A percentile compares a stretch with the other conserved stretches of the same genome.
Evolutionary conservation across 2,329 filamentous ascomycete genomes (phyloP).

Genomic region (Ophiostoma montium): DNA sequence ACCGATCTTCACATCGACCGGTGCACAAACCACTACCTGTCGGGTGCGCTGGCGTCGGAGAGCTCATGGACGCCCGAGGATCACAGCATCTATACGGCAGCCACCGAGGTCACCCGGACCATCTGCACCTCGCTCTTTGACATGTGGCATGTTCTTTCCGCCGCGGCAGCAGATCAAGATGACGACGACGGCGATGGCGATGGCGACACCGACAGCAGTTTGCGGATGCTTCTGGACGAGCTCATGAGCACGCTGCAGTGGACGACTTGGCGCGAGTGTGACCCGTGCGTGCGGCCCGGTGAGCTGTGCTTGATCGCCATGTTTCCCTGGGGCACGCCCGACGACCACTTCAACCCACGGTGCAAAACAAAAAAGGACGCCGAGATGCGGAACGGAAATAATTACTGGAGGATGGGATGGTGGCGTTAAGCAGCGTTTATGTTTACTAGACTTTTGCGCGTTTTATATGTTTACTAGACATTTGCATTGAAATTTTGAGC

Average conservation of each 20-base stretch:
- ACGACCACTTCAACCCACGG: constrained; percentile 14
- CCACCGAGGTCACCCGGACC: constrained; percentile 23
- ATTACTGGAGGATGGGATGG: neutral
- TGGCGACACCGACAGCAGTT: constrained; percentile 1
- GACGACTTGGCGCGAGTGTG: constrained; percentile 23
- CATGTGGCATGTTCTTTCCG: constrained; percentile 15
- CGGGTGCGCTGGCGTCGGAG: constrained; percentile 15
- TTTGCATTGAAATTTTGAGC: too few relatives aligned
- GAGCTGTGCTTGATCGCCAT: constrained; percentile 26
- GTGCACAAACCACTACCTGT: constrained; percentile 34
- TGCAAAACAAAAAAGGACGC: constrained; percentile 1
- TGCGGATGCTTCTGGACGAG: constrained; percentile 3
- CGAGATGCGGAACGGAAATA: neutral
- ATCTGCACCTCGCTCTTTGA: constrained; percentile 26
- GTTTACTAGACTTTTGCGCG: neutral
- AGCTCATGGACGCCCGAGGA: constrained; percentile 27
- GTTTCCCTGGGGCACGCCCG: constrained; percentile 23
- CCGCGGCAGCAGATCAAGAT: neutral
- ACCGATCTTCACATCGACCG: constrained; percentile 16
- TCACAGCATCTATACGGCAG: constrained; percentile 28
- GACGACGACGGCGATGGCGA: neutral
- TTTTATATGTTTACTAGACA: too few relatives aligned
- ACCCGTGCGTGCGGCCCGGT: constrained; percentile 16
- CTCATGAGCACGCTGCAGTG: constrained; percentile 21
- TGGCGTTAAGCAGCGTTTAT: too few relatives aligned